phyloP scores from a whole-genome alignment of 2,329 filamentous ascomycete genomes.

The Pestalotiopsis sp. region DNA sequence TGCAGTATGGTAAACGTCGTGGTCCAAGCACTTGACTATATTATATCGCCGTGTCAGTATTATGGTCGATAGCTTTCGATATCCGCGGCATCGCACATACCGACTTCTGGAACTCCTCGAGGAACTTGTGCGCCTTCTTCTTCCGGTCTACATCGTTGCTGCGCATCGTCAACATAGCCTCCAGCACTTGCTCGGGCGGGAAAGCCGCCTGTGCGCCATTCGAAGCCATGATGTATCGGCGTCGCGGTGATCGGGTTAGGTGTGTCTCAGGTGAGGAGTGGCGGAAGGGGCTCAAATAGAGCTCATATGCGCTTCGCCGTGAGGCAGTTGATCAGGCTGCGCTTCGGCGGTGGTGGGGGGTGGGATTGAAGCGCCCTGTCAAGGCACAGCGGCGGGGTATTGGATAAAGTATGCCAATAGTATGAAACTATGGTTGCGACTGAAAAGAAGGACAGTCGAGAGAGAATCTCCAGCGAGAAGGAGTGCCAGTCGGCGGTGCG shows the following conservation, averaged over 20 bases:
- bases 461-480: background rate
- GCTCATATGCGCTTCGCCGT: background rate
- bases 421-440: background rate
- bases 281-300: background rate
- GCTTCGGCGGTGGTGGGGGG: background rate
- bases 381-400: background rate
- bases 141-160: constrained; percentile 82
- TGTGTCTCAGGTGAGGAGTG: background rate
- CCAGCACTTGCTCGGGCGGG: constrained; percentile 74
- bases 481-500: background rate
- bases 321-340: background rate
- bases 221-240: constrained; percentile 61
- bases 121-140: constrained; percentile 85
- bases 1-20: constrained; percentile 86
- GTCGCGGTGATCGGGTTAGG: background rate
- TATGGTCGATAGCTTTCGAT: background rate
- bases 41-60: background rate
- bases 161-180: constrained; percentile 90
- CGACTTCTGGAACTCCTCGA: constrained; percentile 98
- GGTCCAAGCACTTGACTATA: constrained; percentile 88
- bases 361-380: background rate
- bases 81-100: constrained; percentile 55
- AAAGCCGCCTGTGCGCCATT: constrained; percentile 69
- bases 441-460: background rate
- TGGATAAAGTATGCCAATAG: background rate